These are phyloP conservation scores for Poa annua DNA, from an alignment of 176 grass and related monocot genomes.

Conservation along the genomic window DNA sequence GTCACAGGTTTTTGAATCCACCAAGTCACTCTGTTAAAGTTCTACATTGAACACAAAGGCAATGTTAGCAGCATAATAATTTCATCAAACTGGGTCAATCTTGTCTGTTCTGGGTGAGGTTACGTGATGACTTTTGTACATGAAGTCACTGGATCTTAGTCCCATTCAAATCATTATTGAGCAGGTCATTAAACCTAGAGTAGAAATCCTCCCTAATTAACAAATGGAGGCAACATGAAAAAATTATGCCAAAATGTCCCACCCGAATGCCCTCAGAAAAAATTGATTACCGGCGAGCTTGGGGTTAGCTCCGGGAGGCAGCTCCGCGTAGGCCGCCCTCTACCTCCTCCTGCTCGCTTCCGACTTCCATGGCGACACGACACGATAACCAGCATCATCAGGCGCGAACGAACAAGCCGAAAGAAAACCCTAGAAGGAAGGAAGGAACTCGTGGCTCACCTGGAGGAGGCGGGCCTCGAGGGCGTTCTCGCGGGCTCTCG, in stretches of 20 bases:
- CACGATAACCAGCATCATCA: slow-evolving; percentile 23
- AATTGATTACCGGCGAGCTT: neutral
- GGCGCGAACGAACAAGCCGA: neutral
- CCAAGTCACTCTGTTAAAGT: slow-evolving; percentile 37
- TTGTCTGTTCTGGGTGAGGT: too few species aligned
- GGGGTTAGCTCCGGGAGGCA: slow-evolving; percentile 27
- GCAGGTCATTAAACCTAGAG: too few species aligned
- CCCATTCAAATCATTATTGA: too few species aligned
- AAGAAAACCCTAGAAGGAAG: slow-evolving; percentile 1
- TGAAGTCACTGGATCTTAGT: too few species aligned
- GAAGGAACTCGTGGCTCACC: neutral
- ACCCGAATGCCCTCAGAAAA: too few species aligned
- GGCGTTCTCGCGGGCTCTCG: neutral
- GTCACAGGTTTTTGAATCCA: slow-evolving; percentile 33
- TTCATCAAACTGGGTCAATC: neutral
- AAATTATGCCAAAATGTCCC: neutral
- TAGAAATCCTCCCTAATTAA: too few species aligned
- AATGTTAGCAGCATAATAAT: neutral
- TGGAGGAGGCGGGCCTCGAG: slow-evolving; percentile 10
- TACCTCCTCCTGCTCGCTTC: slow-evolving; percentile 11
- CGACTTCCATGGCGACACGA: slow-evolving; percentile 17
- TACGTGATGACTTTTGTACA: too few species aligned
- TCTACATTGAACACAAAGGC: slow-evolving; percentile 39
- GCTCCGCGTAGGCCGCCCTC: slow-evolving; percentile 7
- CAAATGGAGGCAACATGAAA: too few species aligned